These are phyloP conservation scores for Pyrenopolyporus hunteri DNA, from an alignment of 495 filamentous ascomycete genomes.

Conservation along the genomic window DNA sequence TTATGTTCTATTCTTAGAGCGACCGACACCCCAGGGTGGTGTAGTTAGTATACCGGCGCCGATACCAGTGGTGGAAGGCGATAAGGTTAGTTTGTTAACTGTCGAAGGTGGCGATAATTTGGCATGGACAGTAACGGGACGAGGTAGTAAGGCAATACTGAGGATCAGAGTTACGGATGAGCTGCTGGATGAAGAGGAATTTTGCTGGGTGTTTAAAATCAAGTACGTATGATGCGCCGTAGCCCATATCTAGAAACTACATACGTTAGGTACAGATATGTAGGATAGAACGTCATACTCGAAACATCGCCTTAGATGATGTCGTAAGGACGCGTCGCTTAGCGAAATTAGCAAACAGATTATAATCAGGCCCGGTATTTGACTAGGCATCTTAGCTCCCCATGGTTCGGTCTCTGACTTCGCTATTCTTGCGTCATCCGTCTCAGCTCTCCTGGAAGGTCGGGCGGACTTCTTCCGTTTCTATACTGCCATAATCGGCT, in stretches of 20 bases:
- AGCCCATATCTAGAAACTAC: neutral
- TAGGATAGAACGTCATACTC: neutral
- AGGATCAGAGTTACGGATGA: constrained; percentile 37
- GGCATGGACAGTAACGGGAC: constrained; percentile 34
- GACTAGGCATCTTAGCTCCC: neutral
- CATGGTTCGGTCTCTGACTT: no score
- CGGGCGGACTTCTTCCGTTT: constrained; percentile 65
- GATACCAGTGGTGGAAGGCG: constrained; percentile 53
- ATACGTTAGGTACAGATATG: no score
- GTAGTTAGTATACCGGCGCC: constrained; percentile 49
- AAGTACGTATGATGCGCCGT: constrained; percentile 36
- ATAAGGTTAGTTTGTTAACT: constrained; percentile 53
- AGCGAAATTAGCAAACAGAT: constrained; percentile 5
- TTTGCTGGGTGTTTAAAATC: constrained; percentile 60
- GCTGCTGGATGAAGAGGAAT: constrained; percentile 49
- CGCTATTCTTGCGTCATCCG: constrained; percentile 25
- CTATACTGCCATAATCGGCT: constrained; percentile 77
- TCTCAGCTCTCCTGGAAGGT: constrained; percentile 35
- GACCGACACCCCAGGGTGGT: constrained; percentile 40
- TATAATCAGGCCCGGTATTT: neutral
- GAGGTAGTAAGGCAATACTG: constrained; percentile 41
- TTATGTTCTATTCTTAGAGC: constrained; percentile 56
- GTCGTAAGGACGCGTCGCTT: neutral
- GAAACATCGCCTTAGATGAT: no score
- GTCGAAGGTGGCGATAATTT: constrained; percentile 48